Evolutionary conservation across 106 monocot genomes (phyloP).

Genomic region (Agapanthus africanus): DNA sequence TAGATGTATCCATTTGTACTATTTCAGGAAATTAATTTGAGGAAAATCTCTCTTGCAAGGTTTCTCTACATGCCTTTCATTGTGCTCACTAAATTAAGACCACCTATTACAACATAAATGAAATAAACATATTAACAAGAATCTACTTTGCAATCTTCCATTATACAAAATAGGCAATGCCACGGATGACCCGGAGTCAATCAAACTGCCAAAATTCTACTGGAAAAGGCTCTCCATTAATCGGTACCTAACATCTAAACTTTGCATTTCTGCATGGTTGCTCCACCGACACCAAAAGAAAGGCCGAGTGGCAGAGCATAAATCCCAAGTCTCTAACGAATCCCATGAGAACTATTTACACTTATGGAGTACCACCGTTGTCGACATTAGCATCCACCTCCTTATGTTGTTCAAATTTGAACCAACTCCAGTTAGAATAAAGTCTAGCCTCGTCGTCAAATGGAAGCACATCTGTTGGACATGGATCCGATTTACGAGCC

Average conservation of each 20-base stretch:
- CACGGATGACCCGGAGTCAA: neutral
- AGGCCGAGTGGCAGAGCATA: neutral
- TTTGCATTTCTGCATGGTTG: neutral
- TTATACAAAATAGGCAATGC: neutral
- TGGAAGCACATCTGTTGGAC: constrained; percentile 22
- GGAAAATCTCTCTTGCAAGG: no score
- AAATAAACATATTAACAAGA: neutral
- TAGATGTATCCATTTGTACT: no score
- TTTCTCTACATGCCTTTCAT: no score
- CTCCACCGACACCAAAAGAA: neutral
- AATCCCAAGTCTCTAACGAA: neutral
- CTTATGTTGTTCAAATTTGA: constrained; percentile 50
- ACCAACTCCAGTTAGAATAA: constrained; percentile 88
- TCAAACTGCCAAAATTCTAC: neutral
- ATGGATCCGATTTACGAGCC: constrained; percentile 11
- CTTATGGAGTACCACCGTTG: neutral
- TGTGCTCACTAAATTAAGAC: no score
- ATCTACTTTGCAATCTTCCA: no score
- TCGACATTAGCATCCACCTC: neutral
- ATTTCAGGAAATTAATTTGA: no score
- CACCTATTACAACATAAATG: neutral
- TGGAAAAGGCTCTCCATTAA: neutral
- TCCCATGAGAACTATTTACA: neutral
- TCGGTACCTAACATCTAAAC: neutral
- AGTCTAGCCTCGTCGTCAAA: constrained; percentile 66